phyloP scores from a whole-genome alignment of 345 rosid species.

The Dipteronia sinensis region DNA sequence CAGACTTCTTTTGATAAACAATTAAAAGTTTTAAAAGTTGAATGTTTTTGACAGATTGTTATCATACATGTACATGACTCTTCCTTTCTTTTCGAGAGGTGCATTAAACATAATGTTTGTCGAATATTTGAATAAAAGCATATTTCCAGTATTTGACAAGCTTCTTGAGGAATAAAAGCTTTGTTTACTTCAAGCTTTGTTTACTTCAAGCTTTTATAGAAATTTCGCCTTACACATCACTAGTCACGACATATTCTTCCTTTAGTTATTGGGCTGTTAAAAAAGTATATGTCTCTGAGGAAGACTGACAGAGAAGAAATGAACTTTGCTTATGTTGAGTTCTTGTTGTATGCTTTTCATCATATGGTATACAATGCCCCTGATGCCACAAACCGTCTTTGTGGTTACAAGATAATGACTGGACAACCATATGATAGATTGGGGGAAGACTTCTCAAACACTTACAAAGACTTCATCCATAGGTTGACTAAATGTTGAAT shows the following conservation, averaged over 20 bases:
- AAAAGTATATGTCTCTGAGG: conserved; percentile 67
- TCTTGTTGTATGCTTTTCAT: conserved; percentile 83
- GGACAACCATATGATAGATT: conserved; percentile 97
- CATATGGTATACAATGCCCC: conserved; percentile 98
- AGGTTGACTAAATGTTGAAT: conserved; percentile 84
- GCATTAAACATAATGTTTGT: too few relatives aligned
- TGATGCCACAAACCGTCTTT: conserved; percentile 89
- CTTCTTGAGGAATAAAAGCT: conserved; percentile 96
- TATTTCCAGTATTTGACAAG: conserved; percentile 28
- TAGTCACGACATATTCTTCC: conserved; percentile 94
- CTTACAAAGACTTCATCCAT: conserved; percentile 70
- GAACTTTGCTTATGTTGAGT: conserved; percentile 93
- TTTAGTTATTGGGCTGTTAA: conserved; percentile 75
- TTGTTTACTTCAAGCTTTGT: conserved; percentile 92
- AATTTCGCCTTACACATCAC: conserved; percentile 82
- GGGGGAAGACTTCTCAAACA: conserved; percentile 93
- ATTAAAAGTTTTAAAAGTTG: too few relatives aligned
- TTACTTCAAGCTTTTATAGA: too few relatives aligned
- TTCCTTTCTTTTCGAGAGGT: too few relatives aligned
- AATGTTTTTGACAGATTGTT: too few relatives aligned
- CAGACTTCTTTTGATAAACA: too few relatives aligned
- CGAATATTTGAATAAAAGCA: too few relatives aligned
- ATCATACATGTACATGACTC: too few relatives aligned
- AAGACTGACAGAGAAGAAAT: conserved; percentile 94
- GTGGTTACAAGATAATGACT: conserved; percentile 97